Conservation (phyloP, 1,284 basidiomycete species). For the Pseudozyma pruni region DNA sequence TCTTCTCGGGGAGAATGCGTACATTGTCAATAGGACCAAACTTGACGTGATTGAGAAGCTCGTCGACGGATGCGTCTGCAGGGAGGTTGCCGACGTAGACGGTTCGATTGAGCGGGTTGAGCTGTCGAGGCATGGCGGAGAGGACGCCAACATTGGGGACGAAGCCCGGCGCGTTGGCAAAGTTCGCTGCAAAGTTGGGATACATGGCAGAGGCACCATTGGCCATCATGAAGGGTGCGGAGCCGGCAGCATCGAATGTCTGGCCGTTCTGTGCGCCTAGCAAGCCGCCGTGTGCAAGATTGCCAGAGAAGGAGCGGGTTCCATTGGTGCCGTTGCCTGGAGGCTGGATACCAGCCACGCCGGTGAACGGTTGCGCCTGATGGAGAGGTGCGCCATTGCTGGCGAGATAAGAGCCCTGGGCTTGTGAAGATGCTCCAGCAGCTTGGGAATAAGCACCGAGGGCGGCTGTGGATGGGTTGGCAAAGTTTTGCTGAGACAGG, state of each 20-base stretch:
- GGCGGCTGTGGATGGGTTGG: constrained; percentile 6
- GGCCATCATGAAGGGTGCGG: constrained; percentile 33
- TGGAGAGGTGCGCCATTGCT: constrained; percentile 18
- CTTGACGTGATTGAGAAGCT: constrained; percentile 95
- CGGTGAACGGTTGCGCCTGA: constrained; percentile 28
- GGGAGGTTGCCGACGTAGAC: constrained; percentile 98
- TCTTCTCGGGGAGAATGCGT: constrained; percentile 95
- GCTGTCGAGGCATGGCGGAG: constrained; percentile 30
- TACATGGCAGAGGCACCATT: constrained; percentile 28
- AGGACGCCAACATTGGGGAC: constrained; percentile 35
- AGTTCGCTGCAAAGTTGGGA: constrained; percentile 37
- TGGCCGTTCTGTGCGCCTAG: constrained; percentile 24
- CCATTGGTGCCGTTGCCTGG: constrained; percentile 50
- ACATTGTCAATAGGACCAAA: constrained; percentile 96
- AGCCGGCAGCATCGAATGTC: constrained; percentile 22
- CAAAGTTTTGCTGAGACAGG: constrained; percentile 38
- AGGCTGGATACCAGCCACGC: constrained; percentile 31
- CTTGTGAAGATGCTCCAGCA: constrained; percentile 11
- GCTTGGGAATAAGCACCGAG: constrained; percentile 16
- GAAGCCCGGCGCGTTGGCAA: constrained; percentile 31
- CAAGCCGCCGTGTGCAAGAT: constrained; percentile 35
- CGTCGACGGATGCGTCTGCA: constrained; percentile 93
- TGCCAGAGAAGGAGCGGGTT: constrained; percentile 50
- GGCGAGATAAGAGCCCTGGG: constrained; percentile 23
- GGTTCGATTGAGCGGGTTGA: constrained; percentile 73